These are phyloP conservation scores for Vigna radiata DNA, from an alignment of 306 rosid species.

Conservation along the genomic window DNA sequence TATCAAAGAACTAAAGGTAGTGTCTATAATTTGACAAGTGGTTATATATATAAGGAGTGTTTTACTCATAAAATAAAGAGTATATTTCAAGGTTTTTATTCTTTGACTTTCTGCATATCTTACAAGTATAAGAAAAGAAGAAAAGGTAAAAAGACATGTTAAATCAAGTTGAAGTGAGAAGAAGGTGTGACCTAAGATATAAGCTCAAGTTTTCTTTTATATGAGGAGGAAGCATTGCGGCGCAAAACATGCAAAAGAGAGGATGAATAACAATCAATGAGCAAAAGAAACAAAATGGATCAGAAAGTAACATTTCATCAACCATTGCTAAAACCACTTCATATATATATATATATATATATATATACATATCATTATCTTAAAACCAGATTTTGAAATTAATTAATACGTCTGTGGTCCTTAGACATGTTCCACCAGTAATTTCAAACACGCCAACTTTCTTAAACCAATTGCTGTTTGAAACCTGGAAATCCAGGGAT, in stretches of 20 bases:
- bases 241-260: constrained; percentile 52
- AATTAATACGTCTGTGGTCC: neutral
- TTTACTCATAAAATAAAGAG: neutral
- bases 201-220: neutral
- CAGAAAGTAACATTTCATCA: constrained; percentile 39
- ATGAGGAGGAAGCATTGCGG: constrained; percentile 52
- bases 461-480: constrained; percentile 33
- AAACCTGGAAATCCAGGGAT: constrained; percentile 7
- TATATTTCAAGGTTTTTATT: neutral
- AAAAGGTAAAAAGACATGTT: neutral
- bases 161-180: constrained; percentile 32
- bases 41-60: too few species aligned
- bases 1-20: constrained; percentile 33
- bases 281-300: constrained; percentile 1
- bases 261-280: constrained; percentile 17
- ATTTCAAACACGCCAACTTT: constrained; percentile 41
- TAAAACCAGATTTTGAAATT: neutral
- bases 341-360: too few species aligned
- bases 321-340: neutral
- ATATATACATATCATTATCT: neutral
- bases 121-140: neutral
- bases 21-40: constrained; percentile 32
- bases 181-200: neutral
- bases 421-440: neutral
- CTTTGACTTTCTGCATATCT: neutral